Base-by-base conservation (phyloP, 2,329 filamentous ascomycete species). In the Thielaviopsis punctulata region DNA sequence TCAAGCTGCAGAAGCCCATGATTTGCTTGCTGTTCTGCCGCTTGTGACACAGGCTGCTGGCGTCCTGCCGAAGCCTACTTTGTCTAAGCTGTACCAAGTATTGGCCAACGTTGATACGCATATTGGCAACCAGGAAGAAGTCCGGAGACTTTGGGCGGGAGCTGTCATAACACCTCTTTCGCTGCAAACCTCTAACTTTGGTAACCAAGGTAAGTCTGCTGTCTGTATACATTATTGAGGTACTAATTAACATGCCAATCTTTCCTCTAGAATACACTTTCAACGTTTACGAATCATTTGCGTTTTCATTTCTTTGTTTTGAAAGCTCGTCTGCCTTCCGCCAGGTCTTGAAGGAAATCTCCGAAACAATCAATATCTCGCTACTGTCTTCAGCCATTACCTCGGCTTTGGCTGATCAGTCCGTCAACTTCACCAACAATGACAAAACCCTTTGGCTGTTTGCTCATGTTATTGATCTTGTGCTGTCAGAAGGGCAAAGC, bases 391-490 rank as follows among this genome's bases (percentile, higher is more conserved):
- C 61, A 12, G 65, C 66, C 21, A 69, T 78, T 9, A 59, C 67
- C 15, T 57, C 62, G 12, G 60, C 61, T 2, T 67, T 69, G 46
- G 57, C 61, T 1, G 59, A 60, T 2, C 55, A 60, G 1, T 54
- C 61, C 5, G 54, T 60, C 10, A 47, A 54, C 1, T 55, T 59
- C 2, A 57, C 60, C 12, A 61, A 65, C 1, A 66, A 66, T 36
- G 65, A 71, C 41, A 64, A 66, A 9, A 72, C 78, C 36, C 63
- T 86, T 39, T 82, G 80, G 71, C 70, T 85, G 24, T 66, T 87
- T 24, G 74, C 83, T 13, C 79, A 84, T 59, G 82, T 82, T 57
- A 73, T 85, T 55, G 72, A 75, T 49, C 63, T 83, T 12, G 71
- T 73, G 49, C 67, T 68, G 52, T 64, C 63, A 15, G 21, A 43